These are phyloP conservation scores for Rhizopogon roseolus DNA, from an alignment of 768 basidiomycete genomes.

Conservation along the genomic window DNA sequence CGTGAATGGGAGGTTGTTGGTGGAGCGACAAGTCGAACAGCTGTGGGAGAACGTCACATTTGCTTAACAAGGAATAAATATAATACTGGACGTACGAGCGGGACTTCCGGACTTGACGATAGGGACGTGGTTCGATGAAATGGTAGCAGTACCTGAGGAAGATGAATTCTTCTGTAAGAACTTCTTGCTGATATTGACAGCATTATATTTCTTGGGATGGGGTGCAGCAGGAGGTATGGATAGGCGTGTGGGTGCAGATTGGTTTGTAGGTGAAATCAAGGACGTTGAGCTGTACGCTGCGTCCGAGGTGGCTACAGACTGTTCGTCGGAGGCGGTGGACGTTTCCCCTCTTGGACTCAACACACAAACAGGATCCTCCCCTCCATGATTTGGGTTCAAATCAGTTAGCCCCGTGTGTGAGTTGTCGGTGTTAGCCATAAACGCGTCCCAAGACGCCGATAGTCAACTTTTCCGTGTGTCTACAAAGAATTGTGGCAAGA, in stretches of 20 bases:
- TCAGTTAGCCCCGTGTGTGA: constrained; percentile 41
- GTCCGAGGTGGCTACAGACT: constrained; percentile 11
- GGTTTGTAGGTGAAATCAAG: constrained; percentile 13
- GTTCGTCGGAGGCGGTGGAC: constrained; percentile 11
- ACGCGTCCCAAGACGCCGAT: constrained; percentile 69
- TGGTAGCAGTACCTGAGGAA: constrained; percentile 42
- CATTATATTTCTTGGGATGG: constrained; percentile 81
- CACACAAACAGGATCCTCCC: constrained; percentile 3
- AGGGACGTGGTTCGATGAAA: constrained; percentile 34
- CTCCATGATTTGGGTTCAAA: constrained; percentile 24
- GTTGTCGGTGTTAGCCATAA: constrained; percentile 68
- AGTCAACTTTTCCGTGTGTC: constrained; percentile 7
- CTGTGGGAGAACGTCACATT: background rate
- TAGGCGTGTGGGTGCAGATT: constrained; percentile 7
- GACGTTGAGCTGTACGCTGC: constrained; percentile 7
- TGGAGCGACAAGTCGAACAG: constrained; percentile 57
- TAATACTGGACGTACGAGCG: constrained; percentile 38
- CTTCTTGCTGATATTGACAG: constrained; percentile 93
- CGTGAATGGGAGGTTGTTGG: constrained; percentile 63
- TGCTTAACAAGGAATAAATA: background rate
- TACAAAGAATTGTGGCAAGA: constrained; percentile 3
- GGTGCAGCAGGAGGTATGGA: constrained; percentile 23
- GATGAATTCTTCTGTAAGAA: constrained; percentile 88
- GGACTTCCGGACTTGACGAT: constrained; percentile 47
- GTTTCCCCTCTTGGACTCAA: constrained; percentile 3